Evolutionary conservation across 2,329 filamentous ascomycete species (phyloP), one percentile per base, ranked within the genome.

Genomic region (Ophiostoma ips): DNA sequence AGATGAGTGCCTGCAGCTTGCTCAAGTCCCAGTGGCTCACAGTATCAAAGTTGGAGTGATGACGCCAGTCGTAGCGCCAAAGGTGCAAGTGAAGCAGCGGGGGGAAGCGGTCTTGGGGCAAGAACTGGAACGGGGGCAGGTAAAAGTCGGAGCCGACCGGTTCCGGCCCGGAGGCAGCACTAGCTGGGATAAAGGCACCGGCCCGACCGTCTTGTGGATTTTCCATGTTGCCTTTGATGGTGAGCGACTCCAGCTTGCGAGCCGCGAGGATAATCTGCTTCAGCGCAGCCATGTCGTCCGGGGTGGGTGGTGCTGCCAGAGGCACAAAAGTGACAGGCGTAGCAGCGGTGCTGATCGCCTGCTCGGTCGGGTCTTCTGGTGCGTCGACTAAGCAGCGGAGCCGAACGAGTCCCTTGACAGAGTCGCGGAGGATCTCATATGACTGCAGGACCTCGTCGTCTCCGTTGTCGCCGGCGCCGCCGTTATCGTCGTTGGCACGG

Each of bases 1-100:
- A 61, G 30, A 65, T 59, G 8, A 75, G 62, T 2, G 60, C 63
- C 19, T 61, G 58, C 28, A 75, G 62, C n/a, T 54, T 55, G 5
- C 68, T 68, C 53, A 75, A 67, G 56, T 72, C 64, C 71, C 71
- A 75, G 51, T 73, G 69, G 16, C 52, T 55, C 1, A 51, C 55
- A 5, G 71, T 69, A 4, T 65, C 64, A 3, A 63, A 59, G 0
- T 55, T 45, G 1, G 59, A 59, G 53, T 75, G 72, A 10, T 64
- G 60, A 1, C 52, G 48, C 72, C 72, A 74, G 59, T 73, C 67
- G 54, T 75, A 75, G 2, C 68, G 71, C 46, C 64, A 65, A 35
- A 75, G 58, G 1, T 57, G 59, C 3, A 75, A 59, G 8, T 69
- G 63, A 18, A 56, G 57, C 5, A 75, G 57, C 0, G 70, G 58